phyloP scores from a whole-genome alignment of 345 rosid species.

The Mallotus nudiflorus region DNA sequence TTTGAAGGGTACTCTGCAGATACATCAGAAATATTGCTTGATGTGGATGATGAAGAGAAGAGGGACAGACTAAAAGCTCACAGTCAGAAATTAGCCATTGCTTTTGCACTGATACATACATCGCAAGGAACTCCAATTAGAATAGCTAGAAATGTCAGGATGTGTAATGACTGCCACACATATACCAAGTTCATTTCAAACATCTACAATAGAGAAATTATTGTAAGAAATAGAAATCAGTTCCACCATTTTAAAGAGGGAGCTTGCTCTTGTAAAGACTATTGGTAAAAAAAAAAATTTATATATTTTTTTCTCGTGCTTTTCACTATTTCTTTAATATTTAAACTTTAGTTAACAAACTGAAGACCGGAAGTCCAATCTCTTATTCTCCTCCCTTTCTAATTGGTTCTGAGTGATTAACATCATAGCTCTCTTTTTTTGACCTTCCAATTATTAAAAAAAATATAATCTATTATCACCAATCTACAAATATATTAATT shows the following conservation, averaged over 20 bases:
- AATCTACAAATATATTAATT: too few species aligned
- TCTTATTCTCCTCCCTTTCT: too few species aligned
- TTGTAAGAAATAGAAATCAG: constrained; percentile 58
- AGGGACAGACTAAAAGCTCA: constrained; percentile 66
- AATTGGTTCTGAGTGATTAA: too few species aligned
- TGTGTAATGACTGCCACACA: constrained; percentile 82
- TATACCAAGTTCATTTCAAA: constrained; percentile 65
- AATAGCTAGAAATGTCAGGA: constrained; percentile 67
- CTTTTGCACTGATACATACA: constrained; percentile 58
- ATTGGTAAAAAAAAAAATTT: too few species aligned
- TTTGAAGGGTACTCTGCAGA: constrained; percentile 76
- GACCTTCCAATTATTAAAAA: too few species aligned
- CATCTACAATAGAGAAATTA: constrained; percentile 62
- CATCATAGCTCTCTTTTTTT: too few species aligned
- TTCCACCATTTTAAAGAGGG: constrained; percentile 86
- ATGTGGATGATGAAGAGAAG: constrained; percentile 70
- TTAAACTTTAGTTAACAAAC: too few species aligned
- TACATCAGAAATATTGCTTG: constrained; percentile 38
- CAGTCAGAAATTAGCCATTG: constrained; percentile 73
- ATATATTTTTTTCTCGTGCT: too few species aligned
- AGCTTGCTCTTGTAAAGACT: constrained; percentile 60
- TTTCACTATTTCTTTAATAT: not conserved
- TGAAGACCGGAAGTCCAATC: too few species aligned
- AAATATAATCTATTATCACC: too few species aligned
- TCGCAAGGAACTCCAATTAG: constrained; percentile 60